Conservation (phyloP, 148 eudicot genomes). For the Suaeda aralocaspica region DNA sequence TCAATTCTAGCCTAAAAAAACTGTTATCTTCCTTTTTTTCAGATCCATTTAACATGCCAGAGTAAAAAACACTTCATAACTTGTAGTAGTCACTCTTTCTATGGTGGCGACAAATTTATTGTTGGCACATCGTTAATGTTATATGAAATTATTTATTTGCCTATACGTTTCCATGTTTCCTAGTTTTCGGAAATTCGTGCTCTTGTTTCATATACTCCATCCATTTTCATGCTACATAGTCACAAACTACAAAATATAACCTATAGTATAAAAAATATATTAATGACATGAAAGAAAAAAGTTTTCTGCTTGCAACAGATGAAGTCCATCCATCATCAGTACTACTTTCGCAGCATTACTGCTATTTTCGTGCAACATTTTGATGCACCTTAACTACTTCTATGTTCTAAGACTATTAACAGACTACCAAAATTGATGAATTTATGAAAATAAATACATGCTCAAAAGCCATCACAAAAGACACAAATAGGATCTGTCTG, state of each 20-base stretch:
- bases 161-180: too few relatives aligned
- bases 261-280: neutral
- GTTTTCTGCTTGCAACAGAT: neutral
- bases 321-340: neutral
- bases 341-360: neutral
- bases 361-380: slow-evolving; percentile 1
- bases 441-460: too few relatives aligned
- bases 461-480: slow-evolving; percentile 25
- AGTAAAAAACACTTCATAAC: too few relatives aligned
- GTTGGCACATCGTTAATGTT: too few relatives aligned
- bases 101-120: too few relatives aligned
- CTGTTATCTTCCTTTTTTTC: too few relatives aligned
- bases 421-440: slow-evolving; percentile 13
- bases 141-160: too few relatives aligned
- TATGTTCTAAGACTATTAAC: neutral
- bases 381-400: neutral
- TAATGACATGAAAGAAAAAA: neutral
- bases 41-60: too few relatives aligned
- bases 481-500: slow-evolving; percentile 35
- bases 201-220: too few relatives aligned
- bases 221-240: neutral
- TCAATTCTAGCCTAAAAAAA: too few relatives aligned
- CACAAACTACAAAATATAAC: neutral
- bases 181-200: too few relatives aligned
- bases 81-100: too few relatives aligned